Evolutionary conservation across 176 grass and related monocot species (phyloP).

Genomic region (Ensete ventricosum): DNA sequence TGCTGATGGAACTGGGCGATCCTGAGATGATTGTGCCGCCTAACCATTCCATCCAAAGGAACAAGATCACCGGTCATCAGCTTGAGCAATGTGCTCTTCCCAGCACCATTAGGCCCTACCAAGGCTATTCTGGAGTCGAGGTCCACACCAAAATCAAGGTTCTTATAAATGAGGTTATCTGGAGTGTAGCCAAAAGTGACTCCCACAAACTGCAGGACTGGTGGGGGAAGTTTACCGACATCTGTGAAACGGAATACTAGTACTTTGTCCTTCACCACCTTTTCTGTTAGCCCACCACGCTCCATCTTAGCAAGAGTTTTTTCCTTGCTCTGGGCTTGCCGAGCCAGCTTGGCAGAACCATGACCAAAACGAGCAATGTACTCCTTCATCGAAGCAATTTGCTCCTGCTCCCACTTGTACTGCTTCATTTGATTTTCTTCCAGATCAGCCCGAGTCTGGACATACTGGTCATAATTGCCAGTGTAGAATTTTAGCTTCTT

Average conservation of each 20-base stretch:
- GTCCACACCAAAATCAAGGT: conserved; percentile 24
- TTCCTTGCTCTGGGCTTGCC: conserved; percentile 29
- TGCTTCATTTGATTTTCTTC: conserved; percentile 35
- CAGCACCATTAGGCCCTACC: conserved; percentile 28
- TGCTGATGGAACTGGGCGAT: conserved; percentile 28
- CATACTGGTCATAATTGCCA: conserved; percentile 30
- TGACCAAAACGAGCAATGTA: conserved; percentile 29
- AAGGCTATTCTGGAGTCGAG: conserved; percentile 22
- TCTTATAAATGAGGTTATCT: conserved; percentile 20
- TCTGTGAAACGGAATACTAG: conserved; percentile 25
- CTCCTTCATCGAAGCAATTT: conserved; percentile 29
- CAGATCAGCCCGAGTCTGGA: conserved; percentile 21
- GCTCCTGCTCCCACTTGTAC: conserved; percentile 28
- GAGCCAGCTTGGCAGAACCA: conserved; percentile 26
- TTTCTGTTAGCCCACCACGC: conserved; percentile 25
- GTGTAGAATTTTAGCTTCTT: conserved; percentile 20
- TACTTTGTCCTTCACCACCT: conserved; percentile 21
- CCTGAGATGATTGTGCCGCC: conserved; percentile 25
- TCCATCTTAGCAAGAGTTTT: conserved; percentile 32
- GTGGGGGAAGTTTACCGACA: conserved; percentile 23
- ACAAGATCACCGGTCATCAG: conserved; percentile 17
- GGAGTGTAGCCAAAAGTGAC: conserved; percentile 27
- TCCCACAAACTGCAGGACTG: conserved; percentile 22
- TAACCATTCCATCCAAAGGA: conserved; percentile 20
- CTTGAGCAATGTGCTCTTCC: conserved; percentile 27